phyloP scores from a whole-genome alignment of 139 green algal genomes.

The Eudorina sp. region DNA sequence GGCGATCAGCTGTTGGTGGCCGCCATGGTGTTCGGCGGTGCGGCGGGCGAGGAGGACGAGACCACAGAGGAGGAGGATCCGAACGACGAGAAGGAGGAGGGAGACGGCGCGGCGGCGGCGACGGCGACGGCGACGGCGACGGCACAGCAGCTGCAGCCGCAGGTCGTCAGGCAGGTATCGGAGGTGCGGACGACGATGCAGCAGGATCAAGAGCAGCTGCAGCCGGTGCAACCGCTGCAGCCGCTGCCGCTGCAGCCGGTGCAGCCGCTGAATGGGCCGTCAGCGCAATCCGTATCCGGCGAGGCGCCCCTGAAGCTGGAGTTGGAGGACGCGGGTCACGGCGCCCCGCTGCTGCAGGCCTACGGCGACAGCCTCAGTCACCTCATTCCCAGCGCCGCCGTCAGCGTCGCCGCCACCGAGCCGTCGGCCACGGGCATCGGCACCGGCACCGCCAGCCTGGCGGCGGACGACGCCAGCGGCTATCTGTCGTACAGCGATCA shows the following conservation, averaged over 20 bases:
- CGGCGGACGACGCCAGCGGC: background rate
- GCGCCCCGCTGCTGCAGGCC: too few species aligned
- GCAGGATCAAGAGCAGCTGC: background rate
- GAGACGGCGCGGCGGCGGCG: background rate
- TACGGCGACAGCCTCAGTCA: too few species aligned
- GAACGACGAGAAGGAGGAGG: background rate
- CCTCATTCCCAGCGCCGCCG: background rate
- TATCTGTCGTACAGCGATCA: background rate
- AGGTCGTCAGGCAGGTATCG: too few species aligned
- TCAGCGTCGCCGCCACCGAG: background rate
- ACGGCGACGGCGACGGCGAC: background rate
- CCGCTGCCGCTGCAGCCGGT: background rate
- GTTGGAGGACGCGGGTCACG: too few species aligned
- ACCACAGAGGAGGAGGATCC: background rate
- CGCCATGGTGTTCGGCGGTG: background rate
- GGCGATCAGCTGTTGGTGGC: conserved; percentile 7
- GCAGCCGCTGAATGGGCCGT: background rate
- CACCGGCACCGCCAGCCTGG: background rate
- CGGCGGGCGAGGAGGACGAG: background rate
- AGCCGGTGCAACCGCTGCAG: background rate
- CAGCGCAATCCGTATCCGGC: too few species aligned
- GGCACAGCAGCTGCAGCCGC: background rate
- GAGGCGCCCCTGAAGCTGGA: too few species aligned
- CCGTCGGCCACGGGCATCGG: too few species aligned
- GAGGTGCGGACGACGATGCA: too few species aligned